These are phyloP conservation scores for Cercophora sp. DNA, from an alignment of 495 filamentous ascomycete genomes.

Conservation along the genomic window DNA sequence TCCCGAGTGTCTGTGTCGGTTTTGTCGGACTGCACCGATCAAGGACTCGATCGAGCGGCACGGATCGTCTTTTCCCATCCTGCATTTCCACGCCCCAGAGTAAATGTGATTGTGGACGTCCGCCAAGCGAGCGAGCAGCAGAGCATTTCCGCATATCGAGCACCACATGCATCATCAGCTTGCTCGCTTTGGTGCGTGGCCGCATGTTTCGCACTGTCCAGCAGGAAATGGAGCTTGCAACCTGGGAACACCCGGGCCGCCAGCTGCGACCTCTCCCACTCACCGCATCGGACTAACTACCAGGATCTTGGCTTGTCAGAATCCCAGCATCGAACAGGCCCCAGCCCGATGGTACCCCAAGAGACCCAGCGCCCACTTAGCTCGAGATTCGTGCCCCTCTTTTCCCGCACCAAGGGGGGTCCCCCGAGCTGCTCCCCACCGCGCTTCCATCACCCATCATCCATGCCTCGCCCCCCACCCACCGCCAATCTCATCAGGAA, in stretches of 20 bases:
- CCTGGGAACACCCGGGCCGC: neutral
- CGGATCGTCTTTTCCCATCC: too few relatives aligned
- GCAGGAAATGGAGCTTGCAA: neutral
- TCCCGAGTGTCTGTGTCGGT: too few relatives aligned
- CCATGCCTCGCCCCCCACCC: constrained; percentile 12
- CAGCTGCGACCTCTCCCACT: constrained; percentile 15
- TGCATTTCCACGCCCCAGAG: too few relatives aligned
- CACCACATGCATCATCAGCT: too few relatives aligned
- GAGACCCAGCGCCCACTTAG: constrained; percentile 13
- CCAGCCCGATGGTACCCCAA: constrained; percentile 25
- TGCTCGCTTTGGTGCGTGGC: too few relatives aligned
- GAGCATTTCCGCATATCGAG: too few relatives aligned
- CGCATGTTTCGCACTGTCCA: neutral
- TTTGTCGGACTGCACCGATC: too few relatives aligned
- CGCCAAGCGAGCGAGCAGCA: too few relatives aligned
- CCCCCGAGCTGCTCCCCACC: neutral
- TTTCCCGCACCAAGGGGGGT: constrained; percentile 16
- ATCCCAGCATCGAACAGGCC: constrained; percentile 21
- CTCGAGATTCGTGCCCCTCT: constrained; percentile 23
- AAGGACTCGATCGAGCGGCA: too few relatives aligned
- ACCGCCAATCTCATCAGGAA: constrained; percentile 23
- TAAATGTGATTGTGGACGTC: too few relatives aligned
- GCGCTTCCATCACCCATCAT: neutral
- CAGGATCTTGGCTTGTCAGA: constrained; percentile 19
- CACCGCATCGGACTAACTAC: constrained; percentile 22